These are phyloP conservation scores for Heterobasidion annosum DNA, from an alignment of 1,284 basidiomycete species.

Conservation along the genomic window DNA sequence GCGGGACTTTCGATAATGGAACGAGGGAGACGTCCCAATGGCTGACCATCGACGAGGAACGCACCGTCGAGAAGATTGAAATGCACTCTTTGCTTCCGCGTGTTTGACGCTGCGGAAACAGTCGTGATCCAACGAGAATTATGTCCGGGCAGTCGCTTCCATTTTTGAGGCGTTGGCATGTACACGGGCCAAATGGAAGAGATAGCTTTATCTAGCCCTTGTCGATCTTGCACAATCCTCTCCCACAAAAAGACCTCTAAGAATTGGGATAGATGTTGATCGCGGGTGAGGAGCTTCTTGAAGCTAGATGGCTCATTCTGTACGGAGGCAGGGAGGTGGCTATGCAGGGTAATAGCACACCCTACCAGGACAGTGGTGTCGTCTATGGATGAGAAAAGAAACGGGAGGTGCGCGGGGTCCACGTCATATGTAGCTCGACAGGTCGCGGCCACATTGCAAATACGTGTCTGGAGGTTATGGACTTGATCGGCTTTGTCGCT, in stretches of 20 bases:
- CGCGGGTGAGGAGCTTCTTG: slow-evolving; percentile 15
- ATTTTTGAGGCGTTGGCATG: slow-evolving; percentile 15
- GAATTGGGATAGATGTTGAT: slow-evolving; percentile 19
- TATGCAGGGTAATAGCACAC: slow-evolving; percentile 24
- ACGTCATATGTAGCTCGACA: slow-evolving; percentile 34
- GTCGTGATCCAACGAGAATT: slow-evolving; percentile 29
- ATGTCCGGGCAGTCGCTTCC: slow-evolving; percentile 18
- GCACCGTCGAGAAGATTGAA: slow-evolving; percentile 31
- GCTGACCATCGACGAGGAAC: slow-evolving; percentile 31
- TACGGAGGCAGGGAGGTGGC: slow-evolving; percentile 15
- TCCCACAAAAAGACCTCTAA: slow-evolving; percentile 15
- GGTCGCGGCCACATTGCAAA: slow-evolving; percentile 25
- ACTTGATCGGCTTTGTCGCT: slow-evolving; percentile 12
- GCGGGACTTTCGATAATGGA: slow-evolving; percentile 21
- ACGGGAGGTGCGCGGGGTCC: slow-evolving; percentile 9
- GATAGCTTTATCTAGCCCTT: slow-evolving; percentile 26
- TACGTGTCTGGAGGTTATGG: slow-evolving; percentile 15
- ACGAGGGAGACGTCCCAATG: slow-evolving; percentile 26
- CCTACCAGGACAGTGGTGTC: slow-evolving; percentile 24
- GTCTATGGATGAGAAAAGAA: background rate
- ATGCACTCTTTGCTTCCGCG: slow-evolving; percentile 19
- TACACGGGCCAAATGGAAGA: slow-evolving; percentile 26
- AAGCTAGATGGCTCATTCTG: background rate
- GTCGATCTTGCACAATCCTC: slow-evolving; percentile 5
- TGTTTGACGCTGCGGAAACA: slow-evolving; percentile 6